phyloP scores from a whole-genome alignment of 164 flowering plant species.

The Tetracentron sinense region DNA sequence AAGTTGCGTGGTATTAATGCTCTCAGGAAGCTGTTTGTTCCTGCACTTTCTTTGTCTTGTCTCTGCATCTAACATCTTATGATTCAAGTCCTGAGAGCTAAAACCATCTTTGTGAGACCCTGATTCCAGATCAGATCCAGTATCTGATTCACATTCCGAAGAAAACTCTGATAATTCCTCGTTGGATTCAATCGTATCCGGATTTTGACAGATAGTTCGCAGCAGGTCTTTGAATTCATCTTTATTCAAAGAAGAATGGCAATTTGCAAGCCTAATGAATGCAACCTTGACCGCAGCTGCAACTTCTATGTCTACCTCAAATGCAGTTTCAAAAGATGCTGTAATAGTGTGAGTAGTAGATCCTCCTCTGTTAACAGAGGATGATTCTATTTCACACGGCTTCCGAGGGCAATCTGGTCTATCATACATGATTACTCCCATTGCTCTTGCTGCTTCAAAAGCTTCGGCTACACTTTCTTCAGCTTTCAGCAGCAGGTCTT shows the following conservation, averaged over 20 bases:
- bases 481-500: conserved; percentile 46
- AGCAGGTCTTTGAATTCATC: conserved; percentile 64
- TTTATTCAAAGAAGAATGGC: conserved; percentile 41
- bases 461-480: conserved; percentile 71
- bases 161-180: conserved; percentile 35
- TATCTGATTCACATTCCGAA: conserved; percentile 54
- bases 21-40: conserved; percentile 35
- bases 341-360: conserved; percentile 63
- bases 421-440: conserved; percentile 87
- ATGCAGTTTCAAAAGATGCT: conserved; percentile 88
- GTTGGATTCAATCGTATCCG: conserved; percentile 41
- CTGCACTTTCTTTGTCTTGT: conserved; percentile 17
- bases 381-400: conserved; percentile 50
- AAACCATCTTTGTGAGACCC: conserved; percentile 13
- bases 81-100: conserved; percentile 9
- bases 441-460: conserved; percentile 65
- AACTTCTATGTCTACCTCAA: conserved; percentile 89
- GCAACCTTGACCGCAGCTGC: conserved; percentile 86
- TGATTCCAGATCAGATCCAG: conserved; percentile 36
- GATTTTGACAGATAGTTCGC: conserved; percentile 66
- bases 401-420: conserved; percentile 51
- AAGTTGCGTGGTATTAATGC: conserved; percentile 33
- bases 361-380: conserved; percentile 44
- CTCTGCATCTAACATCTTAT: conserved; percentile 12
- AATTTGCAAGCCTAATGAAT: conserved; percentile 58